Evolutionary conservation across 2,329 filamentous ascomycete species (phyloP).

Genomic region (Neodidymelliopsis sp.): DNA sequence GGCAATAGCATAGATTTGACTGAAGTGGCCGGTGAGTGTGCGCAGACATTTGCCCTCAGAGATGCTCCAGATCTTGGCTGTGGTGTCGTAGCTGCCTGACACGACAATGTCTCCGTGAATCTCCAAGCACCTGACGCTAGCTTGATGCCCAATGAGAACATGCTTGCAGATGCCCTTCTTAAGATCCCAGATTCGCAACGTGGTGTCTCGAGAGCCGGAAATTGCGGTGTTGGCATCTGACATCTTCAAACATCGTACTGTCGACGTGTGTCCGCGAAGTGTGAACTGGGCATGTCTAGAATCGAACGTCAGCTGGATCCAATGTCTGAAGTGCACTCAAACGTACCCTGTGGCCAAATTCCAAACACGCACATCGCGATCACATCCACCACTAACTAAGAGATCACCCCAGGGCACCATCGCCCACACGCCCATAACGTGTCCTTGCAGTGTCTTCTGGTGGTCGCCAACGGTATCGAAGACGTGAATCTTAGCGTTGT

Average conservation of each 20-base stretch:
- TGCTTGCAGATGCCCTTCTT: conserved; percentile 86
- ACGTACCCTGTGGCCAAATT: conserved; percentile 88
- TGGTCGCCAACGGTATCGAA: conserved; percentile 91
- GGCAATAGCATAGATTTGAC: conserved; percentile 97
- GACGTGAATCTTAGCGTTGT: conserved; percentile 98
- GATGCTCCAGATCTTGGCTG: conserved; percentile 96
- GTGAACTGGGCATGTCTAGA: conserved; percentile 56
- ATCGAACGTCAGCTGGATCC: conserved; percentile 16
- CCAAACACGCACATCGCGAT: conserved; percentile 96
- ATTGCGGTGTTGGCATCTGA: conserved; percentile 93
- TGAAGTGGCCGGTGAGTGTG: conserved; percentile 92
- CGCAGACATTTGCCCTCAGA: conserved; percentile 91
- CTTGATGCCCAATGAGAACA: conserved; percentile 92
- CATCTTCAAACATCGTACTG: conserved; percentile 97
- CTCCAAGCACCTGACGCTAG: conserved; percentile 92
- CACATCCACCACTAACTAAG: conserved; percentile 93
- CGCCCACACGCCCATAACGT: conserved; percentile 99
- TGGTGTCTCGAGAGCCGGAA: conserved; percentile 94
- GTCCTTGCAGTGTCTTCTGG: conserved; percentile 87
- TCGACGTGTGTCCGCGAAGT: conserved; percentile 93
- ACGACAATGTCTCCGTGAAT: conserved; percentile 97
- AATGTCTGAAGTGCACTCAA: background rate
- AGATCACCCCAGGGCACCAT: conserved; percentile 99
- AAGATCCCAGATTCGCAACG: conserved; percentile 94
- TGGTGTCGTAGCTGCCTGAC: conserved; percentile 98